Conservation (phyloP, 306 rosid genomes). For the Quercus agrifolia region DNA sequence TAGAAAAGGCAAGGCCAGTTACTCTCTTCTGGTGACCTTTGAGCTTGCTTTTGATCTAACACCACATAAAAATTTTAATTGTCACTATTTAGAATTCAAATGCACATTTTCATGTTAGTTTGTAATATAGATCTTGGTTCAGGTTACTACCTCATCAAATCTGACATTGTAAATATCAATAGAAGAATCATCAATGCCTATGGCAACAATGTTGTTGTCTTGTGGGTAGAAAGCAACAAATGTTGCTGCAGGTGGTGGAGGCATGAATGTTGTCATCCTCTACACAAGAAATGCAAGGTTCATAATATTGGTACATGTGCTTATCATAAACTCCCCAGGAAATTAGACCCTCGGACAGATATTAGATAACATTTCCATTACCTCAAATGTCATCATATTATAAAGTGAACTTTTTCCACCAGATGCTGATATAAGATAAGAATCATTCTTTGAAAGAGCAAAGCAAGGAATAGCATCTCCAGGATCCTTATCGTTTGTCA, state of each 20-base stretch:
- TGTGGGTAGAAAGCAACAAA: constrained; percentile 97
- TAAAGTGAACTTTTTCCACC: constrained; percentile 96
- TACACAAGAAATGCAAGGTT: constrained; percentile 31
- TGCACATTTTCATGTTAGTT: not conserved
- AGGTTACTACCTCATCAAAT: constrained; percentile 74
- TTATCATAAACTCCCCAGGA: not conserved
- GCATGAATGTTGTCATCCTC: constrained; percentile 99
- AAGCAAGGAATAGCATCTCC: constrained; percentile 94
- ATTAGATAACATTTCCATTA: constrained; percentile 12
- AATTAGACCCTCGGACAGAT: not conserved
- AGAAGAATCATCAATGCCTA: constrained; percentile 97
- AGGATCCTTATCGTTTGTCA: constrained; percentile 92
- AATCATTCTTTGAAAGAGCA: constrained; percentile 96
- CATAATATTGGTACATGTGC: not conserved
- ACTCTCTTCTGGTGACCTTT: constrained; percentile 98
- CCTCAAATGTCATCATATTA: constrained; percentile 99
- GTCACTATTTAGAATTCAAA: not conserved
- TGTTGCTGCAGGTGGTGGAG: constrained; percentile 98
- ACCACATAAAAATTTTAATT: not conserved
- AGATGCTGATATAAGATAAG: constrained; percentile 97
- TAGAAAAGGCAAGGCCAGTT: constrained; percentile 95
- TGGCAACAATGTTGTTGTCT: constrained; percentile 93
- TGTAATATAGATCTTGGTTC: not conserved
- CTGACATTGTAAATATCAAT: constrained; percentile 92
- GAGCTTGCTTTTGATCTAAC: constrained; percentile 80